A percentile compares a stretch with the other conserved stretches of the same genome.
Evolutionary conservation across 768 basidiomycete genomes (phyloP).

Genomic region (Termitomyces eurrhizus): DNA sequence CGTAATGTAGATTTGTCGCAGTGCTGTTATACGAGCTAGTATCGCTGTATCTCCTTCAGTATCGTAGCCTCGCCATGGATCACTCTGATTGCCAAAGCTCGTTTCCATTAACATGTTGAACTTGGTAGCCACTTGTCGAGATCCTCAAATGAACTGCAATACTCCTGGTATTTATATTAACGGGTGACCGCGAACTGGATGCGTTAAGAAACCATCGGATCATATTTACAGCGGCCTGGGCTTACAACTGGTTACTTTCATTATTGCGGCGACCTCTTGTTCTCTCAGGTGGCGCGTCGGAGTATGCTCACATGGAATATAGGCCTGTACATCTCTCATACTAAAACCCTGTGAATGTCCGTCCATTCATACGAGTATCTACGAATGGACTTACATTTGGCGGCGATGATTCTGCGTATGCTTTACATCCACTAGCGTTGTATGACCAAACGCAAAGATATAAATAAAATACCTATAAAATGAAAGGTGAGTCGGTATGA

Average conservation of each 20-base stretch:
- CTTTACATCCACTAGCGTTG: too few species aligned
- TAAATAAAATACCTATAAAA: too few species aligned
- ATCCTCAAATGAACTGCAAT: neutral
- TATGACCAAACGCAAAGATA: too few species aligned
- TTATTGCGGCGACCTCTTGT: neutral
- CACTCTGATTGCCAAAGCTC: neutral
- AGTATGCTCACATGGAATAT: neutral
- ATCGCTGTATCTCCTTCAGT: neutral
- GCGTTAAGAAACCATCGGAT: neutral
- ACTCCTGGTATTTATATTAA: neutral
- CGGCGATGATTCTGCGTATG: neutral
- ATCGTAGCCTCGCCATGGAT: neutral
- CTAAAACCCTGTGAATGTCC: neutral
- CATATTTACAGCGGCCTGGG: neutral
- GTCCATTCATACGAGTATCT: neutral
- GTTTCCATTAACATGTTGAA: neutral
- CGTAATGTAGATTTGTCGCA: neutral
- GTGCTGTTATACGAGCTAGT: neutral
- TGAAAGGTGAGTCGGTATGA: too few species aligned
- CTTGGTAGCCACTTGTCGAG: neutral
- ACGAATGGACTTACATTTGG: neutral
- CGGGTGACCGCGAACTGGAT: neutral
- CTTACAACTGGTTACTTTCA: neutral
- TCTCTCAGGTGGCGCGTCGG: neutral
- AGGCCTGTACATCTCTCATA: neutral